Evolutionary conservation across 2,329 filamentous ascomycete species (phyloP), one percentile per base, ranked within the genome.

Genomic region (Cercospora beticola): DNA sequence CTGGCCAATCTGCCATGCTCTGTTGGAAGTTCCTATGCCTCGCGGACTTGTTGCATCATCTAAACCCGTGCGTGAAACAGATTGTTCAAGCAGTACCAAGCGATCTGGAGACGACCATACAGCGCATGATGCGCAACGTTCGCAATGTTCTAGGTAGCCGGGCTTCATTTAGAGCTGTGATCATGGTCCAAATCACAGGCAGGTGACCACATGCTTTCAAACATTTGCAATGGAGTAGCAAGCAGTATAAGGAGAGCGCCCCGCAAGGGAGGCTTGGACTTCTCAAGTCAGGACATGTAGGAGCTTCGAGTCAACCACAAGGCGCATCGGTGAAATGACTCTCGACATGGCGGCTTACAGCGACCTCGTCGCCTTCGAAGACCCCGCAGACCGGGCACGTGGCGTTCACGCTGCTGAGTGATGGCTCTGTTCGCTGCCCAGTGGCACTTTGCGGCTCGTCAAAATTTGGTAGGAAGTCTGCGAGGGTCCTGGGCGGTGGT

Each of bases 331-430:
- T 65, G 30, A 90, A 88, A 75, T 90, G 88, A 3, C 74, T 77
- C 28, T 87, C 86, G 68, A 92, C 88, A 74, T 92, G 90, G 78
- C 89, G 84, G 9, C 86, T 86, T 9, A 92, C 88, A 8, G 90
- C 90, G 0, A 82, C 81, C 73, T 90, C 89, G 72, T 92, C 90
- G 1, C 90, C 90, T 72, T 89, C 84, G 76, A 92, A 92, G 0
- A 75, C 79, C 3, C 83, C 83, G 75, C 90, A 92, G 1, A 92
- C 87, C 0, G 90, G 90, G 76, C 90, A 92, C 5, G 65, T 78
- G 59, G 74, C 80, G 30, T 70, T 78, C 62, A 72, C 76, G 40
- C 70, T 71, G 2, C 59, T 67, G 66, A 78, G 73, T 46, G 77
- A 74, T 21, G 54, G 62, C 21, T 59, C 72, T 33, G 59, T 63